phyloP scores from a whole-genome alignment of 495 filamentous ascomycete genomes.

The Penicillium flavigenum region DNA sequence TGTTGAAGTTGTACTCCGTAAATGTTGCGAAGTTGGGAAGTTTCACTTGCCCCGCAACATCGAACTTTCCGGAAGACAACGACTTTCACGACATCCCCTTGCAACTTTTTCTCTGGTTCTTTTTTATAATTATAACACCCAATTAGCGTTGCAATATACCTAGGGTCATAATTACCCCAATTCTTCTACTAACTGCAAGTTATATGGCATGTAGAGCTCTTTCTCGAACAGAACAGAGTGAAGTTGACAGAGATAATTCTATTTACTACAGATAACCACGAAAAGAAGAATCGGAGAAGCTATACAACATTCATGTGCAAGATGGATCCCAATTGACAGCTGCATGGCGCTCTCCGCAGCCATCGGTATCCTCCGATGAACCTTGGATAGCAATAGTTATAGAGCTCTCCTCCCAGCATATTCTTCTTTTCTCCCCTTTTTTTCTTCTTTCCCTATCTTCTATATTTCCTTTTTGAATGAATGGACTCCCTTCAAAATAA shows the following conservation, averaged over 20 bases:
- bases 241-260: neutral
- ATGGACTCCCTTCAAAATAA: constrained; percentile 30
- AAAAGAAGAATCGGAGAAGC: neutral
- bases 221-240: neutral
- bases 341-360: constrained; percentile 42
- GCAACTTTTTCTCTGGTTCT: neutral
- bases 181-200: neutral
- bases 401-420: constrained; percentile 6
- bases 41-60: constrained; percentile 36
- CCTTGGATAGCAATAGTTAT: constrained; percentile 23
- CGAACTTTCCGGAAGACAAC: constrained; percentile 39
- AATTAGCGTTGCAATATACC: neutral
- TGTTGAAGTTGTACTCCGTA: constrained; percentile 11
- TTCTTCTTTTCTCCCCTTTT: neutral
- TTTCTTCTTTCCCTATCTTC: neutral
- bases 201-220: neutral
- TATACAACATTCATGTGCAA: neutral
- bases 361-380: constrained; percentile 46
- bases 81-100: neutral
- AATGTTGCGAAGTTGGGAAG: neutral
- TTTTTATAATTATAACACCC: neutral
- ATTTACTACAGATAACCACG: neutral
- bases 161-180: neutral
- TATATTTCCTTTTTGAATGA: constrained; percentile 19
- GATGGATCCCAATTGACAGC: constrained; percentile 2